A percentile compares a stretch with the other conserved stretches of the same genome.
phyloP scores from a whole-genome alignment of 2,329 filamentous ascomycete genomes.

The Diaporthe eres region DNA sequence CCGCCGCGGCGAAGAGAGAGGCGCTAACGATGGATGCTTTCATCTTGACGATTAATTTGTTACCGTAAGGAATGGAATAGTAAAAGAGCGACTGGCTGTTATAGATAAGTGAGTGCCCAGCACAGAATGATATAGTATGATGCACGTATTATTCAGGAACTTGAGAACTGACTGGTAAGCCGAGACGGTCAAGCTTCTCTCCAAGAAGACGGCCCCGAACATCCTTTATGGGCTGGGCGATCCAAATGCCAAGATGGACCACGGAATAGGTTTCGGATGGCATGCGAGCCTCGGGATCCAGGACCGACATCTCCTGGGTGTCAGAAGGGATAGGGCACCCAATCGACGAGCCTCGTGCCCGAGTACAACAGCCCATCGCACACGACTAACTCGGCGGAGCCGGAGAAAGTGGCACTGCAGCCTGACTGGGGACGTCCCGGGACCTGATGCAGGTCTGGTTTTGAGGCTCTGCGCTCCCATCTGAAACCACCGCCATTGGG shows the following conservation, averaged over 20 bases:
- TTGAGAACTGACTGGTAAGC: constrained; percentile 13
- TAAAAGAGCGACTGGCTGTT: constrained; percentile 19
- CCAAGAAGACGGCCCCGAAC: constrained; percentile 16
- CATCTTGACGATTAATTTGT: constrained; percentile 38
- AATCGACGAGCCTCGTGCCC: background rate
- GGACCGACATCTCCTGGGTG: constrained; percentile 15
- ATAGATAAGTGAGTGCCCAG: constrained; percentile 19
- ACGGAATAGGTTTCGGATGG: constrained; percentile 28
- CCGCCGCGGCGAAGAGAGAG: constrained; percentile 47
- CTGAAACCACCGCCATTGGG: constrained; percentile 11
- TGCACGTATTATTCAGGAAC: constrained; percentile 24
- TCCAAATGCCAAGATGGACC: constrained; percentile 21
- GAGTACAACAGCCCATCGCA: constrained; percentile 13
- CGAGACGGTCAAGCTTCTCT: constrained; percentile 3
- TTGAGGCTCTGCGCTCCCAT: constrained; percentile 23
- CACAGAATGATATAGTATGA: constrained; percentile 17
- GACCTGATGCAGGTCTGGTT: constrained; percentile 27
- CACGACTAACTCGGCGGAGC: background rate
- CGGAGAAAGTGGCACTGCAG: constrained; percentile 25
- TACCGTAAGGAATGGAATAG: background rate
- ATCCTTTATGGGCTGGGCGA: constrained; percentile 23
- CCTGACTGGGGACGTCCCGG: constrained; percentile 8
- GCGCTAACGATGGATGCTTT: constrained; percentile 40
- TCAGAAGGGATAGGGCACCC: constrained; percentile 5
- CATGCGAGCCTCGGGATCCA: background rate